Evolutionary conservation across 75 land plant species (phyloP), one percentile per base, ranked within the genome.

Genomic region (Cryptomeria japonica): DNA sequence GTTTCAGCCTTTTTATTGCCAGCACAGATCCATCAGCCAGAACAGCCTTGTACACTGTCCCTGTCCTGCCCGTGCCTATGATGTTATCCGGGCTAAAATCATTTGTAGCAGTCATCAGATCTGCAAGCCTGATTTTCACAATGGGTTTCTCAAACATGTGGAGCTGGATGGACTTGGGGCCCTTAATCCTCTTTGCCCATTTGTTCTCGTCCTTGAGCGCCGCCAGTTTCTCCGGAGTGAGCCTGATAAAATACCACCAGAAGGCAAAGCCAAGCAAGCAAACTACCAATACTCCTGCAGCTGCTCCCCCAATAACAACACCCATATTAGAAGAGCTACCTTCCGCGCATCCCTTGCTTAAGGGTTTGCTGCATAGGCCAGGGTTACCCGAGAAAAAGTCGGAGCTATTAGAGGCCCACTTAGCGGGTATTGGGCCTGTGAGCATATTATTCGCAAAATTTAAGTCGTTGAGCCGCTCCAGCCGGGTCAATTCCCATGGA

Each of bases 131-230:
- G 90, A 98, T 93, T 86, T 96, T 96, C 4, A 96, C 91, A 83
- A 97, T 86, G 14, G 96, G 91, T 34, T 96, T 95, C 88, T 97
- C 99, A 89, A 98, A 97, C 94, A 95, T 94, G 25, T 97, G 93
- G 53, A 98, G 95, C 90, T 90, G 88, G 19, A 91, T 86, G 42
- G 87, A 87, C 87, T 93, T 93, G 37, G 89, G 87, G 7, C 86
- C 93, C 72, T 88, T 92, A 25, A 94, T 88, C 76, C 86, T 82
- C 88, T 84, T 90, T 7, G 90, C 90, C 96, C 96, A 95, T 85
- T 88, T 91, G 88, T 91, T 94, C 68, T 89, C 96, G 75, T 88
- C 89, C 39, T 88, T 58, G 85, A 51, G 42, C 34, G 55, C 87
- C 22, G 91, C 90, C 76, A 61, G 44, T 46, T 64, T 87, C 79